These are phyloP conservation scores for Coemansia furcata DNA, from an alignment of 192 early-diverging fungal species.

Conservation along the genomic window DNA sequence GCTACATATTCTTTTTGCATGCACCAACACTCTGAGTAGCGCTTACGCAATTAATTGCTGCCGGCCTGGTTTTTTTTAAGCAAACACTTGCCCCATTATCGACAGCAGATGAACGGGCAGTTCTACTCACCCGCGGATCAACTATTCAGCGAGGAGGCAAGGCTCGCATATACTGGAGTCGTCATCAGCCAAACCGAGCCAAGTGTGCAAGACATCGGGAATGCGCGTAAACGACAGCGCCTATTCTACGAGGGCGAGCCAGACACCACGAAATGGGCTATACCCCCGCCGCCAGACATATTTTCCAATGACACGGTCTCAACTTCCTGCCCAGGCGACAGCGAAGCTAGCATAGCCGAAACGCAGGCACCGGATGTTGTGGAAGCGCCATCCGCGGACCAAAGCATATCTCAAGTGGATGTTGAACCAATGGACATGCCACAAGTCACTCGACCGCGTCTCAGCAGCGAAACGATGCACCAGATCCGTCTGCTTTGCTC, in stretches of 20 bases:
- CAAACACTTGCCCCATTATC: not conserved
- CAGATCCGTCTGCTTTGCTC: constrained; percentile 17
- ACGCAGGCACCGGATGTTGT: not conserved
- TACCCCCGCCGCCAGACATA: constrained; percentile 38
- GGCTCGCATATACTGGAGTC: not conserved
- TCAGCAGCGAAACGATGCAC: constrained; percentile 12
- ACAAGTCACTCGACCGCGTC: not conserved
- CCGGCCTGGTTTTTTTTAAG: no score
- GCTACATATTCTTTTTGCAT: not conserved
- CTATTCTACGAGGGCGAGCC: constrained; percentile 43
- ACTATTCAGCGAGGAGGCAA: constrained; percentile 12
- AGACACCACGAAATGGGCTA: constrained; percentile 40
- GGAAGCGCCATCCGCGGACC: not conserved
- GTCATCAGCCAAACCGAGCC: not conserved
- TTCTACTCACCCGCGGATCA: constrained; percentile 43
- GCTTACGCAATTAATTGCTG: not conserved
- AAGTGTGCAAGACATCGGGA: not conserved
- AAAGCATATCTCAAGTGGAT: not conserved
- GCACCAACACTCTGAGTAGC: not conserved
- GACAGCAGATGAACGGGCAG: not conserved
- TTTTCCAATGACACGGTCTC: not conserved
- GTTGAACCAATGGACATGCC: not conserved
- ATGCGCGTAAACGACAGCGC: constrained; percentile 18
- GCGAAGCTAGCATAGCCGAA: not conserved
- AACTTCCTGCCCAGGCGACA: not conserved